phyloP scores from a whole-genome alignment of 305 asterid genomes.

The Fraxinus sp. region DNA sequence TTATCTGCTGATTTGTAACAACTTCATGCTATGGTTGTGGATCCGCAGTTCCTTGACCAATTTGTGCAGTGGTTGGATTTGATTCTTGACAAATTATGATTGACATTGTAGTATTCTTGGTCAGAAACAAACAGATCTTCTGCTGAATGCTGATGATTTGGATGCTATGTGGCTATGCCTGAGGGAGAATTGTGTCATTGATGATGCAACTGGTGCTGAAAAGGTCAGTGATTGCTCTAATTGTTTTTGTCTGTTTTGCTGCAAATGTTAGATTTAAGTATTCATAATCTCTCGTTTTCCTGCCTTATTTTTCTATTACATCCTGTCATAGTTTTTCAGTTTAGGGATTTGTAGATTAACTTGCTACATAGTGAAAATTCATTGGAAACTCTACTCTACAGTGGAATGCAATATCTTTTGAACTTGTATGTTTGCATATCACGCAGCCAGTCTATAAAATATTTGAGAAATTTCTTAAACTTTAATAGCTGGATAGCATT shows the following conservation, averaged over 20 bases:
- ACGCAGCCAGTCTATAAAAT: neutral
- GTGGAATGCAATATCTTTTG: neutral
- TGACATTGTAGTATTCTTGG: constrained; percentile 22
- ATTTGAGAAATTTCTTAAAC: neutral
- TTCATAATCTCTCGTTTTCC: neutral
- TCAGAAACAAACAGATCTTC: constrained; percentile 96
- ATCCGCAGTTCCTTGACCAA: neutral
- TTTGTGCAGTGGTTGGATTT: constrained; percentile 1
- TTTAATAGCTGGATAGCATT: neutral
- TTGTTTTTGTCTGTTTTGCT: neutral
- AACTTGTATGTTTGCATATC: neutral
- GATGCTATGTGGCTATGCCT: constrained; percentile 99
- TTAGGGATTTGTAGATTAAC: too few species aligned
- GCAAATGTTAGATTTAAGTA: neutral
- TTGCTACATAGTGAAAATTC: neutral
- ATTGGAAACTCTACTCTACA: neutral
- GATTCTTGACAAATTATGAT: too few species aligned
- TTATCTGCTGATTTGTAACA: neutral
- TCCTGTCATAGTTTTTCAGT: neutral
- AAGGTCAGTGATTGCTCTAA: constrained; percentile 50
- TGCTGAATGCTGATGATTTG: constrained; percentile 98
- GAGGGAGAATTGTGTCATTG: constrained; percentile 96
- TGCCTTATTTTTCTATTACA: neutral
- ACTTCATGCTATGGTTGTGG: neutral
- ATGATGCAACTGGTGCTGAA: constrained; percentile 99